phyloP scores from a whole-genome alignment of 768 basidiomycete genomes.

The Termitomyces sp. region DNA sequence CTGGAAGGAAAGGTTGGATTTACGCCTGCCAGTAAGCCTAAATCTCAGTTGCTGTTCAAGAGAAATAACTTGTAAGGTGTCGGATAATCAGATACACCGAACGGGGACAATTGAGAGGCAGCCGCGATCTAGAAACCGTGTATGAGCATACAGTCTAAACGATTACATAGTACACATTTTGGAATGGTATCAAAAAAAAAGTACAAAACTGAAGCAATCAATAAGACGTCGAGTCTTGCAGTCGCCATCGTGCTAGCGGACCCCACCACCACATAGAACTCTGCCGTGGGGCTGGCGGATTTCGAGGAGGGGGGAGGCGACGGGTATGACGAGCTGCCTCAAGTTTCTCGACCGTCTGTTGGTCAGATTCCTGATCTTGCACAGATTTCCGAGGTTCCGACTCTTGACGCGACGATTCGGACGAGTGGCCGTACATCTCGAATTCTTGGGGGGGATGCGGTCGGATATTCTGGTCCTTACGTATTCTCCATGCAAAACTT shows the following conservation, averaged over 20 bases:
- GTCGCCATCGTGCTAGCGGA: constrained; percentile 66
- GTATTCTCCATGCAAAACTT: constrained; percentile 48
- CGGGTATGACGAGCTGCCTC: neutral
- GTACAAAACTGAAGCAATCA: constrained; percentile 16
- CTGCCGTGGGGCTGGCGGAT: constrained; percentile 14
- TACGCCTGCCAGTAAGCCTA: constrained; percentile 12
- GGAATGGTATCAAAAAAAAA: constrained; percentile 6
- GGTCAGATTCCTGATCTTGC: neutral
- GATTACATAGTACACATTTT: constrained; percentile 12
- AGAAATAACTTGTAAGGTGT: constrained; percentile 7
- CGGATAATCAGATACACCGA: neutral
- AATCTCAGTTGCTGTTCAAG: neutral
- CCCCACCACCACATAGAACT: constrained; percentile 79
- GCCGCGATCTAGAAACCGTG: neutral
- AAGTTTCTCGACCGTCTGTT: constrained; percentile 1
- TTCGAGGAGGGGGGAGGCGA: constrained; percentile 6
- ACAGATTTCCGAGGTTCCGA: constrained; percentile 1
- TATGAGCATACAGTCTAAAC: neutral
- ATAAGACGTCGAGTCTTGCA: constrained; percentile 77
- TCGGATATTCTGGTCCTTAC: constrained; percentile 8
- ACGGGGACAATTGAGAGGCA: neutral
- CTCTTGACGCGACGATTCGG: constrained; percentile 1
- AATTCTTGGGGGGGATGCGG: constrained; percentile 16
- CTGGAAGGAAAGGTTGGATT: constrained; percentile 53
- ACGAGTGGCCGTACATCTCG: constrained; percentile 14